Evolutionary conservation across 208 protist genomes (phyloP).

Genomic region (Trypanosoma avium): DNA sequence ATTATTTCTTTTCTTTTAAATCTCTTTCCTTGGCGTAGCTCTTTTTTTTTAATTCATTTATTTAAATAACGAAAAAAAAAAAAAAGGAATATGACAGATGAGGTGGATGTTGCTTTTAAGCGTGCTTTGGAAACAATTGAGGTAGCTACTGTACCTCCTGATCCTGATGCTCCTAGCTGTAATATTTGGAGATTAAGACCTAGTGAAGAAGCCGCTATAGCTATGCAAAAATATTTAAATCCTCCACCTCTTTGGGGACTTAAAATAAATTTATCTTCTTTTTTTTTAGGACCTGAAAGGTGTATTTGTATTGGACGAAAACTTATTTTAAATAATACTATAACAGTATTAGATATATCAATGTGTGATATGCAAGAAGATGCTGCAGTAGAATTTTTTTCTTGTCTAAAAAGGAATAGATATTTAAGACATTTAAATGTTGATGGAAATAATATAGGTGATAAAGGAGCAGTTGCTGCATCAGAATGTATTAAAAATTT

Average conservation of each 20-base stretch:
- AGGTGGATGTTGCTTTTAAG: slow-evolving; percentile 26
- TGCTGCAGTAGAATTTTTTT: slow-evolving; percentile 47
- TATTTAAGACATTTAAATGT: slow-evolving; percentile 48
- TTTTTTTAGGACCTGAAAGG: slow-evolving; percentile 46
- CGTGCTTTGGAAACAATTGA: slow-evolving; percentile 36
- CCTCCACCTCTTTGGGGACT: slow-evolving; percentile 57
- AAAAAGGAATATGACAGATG: slow-evolving; percentile 21
- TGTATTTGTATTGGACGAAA: slow-evolving; percentile 41
- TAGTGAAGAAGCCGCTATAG: slow-evolving; percentile 46
- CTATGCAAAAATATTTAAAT: slow-evolving; percentile 34
- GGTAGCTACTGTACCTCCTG: slow-evolving; percentile 17
- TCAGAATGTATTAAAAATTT: slow-evolving; percentile 38
- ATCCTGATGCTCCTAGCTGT: slow-evolving; percentile 40
- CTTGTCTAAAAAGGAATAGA: slow-evolving; percentile 37
- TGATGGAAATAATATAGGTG: slow-evolving; percentile 52
- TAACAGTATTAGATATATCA: slow-evolving; percentile 55
- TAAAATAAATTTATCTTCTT: slow-evolving; percentile 43
- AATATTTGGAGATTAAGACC: slow-evolving; percentile 38
- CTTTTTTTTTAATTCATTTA: slow-evolving; percentile 29
- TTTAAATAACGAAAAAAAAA: too few species aligned
- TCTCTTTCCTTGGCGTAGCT: neutral
- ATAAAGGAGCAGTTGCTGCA: slow-evolving; percentile 49
- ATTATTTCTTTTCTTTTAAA: neutral
- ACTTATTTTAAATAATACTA: slow-evolving; percentile 47
- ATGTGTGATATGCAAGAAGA: slow-evolving; percentile 54